Base-by-base conservation (phyloP, 441 rosid genomes). In the Populus trichocarpa region DNA sequence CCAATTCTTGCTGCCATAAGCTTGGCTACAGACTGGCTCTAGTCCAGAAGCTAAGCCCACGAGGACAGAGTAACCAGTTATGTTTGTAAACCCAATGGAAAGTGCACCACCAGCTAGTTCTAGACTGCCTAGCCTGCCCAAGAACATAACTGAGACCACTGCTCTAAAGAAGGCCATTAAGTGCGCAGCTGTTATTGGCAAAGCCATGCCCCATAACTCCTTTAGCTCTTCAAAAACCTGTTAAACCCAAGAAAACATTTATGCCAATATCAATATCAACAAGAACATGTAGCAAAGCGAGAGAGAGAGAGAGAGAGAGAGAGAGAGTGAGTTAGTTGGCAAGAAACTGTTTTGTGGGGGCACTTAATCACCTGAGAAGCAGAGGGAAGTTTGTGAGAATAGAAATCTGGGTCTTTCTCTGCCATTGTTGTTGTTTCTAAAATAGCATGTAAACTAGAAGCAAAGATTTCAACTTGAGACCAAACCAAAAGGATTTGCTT, bases 91-190 rank as follows among this genome's bases (percentile, higher is more conserved):
- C 6, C 99, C 99, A 78, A 96, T 96, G 8, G 97, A 87, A 12
- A 96, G 93, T 26, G 98, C 97, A 71, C 99, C 99, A 10, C 99
- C 99, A 9, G 99, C 99, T 4, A 96, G 89, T 82, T 96, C 97
- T 22, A 93, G 84, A 77, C 98, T 96, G 12, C 99, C 99, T 18
- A 96, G 92, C 36, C 97, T 87, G 46, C 98, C 99, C 22, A 96
- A 80, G 83, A 96, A 96, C 70, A 93, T 83, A 11, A 96, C 99
- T 11, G 99, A 96, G 6, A 96, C 97, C 18, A 88, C 97, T 67
- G 90, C 87, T 28, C 99, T 82, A 70, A 91, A 83, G 74, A 92
- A 96, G 35, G 92, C 99, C 40, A 93, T 88, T 77, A 89, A 82
- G 86, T 96, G 95, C 87, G 93, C 89, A 35, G 92, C 97, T 57